phyloP scores from a whole-genome alignment of 257 asterid genomes.

The Solanum chiquidenum region DNA sequence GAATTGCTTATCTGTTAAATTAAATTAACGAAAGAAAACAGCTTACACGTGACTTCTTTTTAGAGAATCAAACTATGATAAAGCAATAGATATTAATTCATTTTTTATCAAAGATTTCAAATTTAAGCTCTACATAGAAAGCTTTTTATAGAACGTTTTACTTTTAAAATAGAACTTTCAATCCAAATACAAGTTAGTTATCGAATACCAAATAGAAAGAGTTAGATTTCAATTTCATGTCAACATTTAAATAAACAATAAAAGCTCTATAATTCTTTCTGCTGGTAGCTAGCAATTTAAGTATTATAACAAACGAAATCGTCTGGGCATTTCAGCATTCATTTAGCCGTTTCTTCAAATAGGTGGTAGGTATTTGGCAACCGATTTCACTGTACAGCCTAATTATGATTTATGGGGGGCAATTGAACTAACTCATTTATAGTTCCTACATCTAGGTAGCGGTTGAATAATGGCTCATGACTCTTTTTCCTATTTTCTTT shows the following conservation, averaged over 20 bases:
- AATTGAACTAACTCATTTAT: not conserved
- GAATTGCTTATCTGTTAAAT: not conserved
- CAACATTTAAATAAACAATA: not conserved
- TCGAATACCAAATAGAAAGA: fast-evolving
- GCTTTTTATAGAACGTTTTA: no score
- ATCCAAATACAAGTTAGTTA: not conserved
- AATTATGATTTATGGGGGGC: not conserved
- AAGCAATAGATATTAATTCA: fast-evolving
- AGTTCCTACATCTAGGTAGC: not conserved
- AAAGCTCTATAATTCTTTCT: not conserved
- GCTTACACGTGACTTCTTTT: not conserved
- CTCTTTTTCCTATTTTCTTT: not conserved
- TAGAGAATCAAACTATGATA: not conserved
- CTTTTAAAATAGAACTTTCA: no score
- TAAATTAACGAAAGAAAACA: not conserved
- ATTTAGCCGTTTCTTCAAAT: not conserved
- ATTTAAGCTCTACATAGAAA: no score
- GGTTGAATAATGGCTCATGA: not conserved
- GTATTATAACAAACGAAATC: not conserved
- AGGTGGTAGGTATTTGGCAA: not conserved
- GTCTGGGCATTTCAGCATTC: not conserved
- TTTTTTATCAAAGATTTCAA: fast-evolving
- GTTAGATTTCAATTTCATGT: not conserved
- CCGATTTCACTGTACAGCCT: not conserved
- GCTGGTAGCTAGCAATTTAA: not conserved